These are phyloP conservation scores for Suillus subaureus DNA, from an alignment of 768 basidiomycete species.

Conservation along the genomic window DNA sequence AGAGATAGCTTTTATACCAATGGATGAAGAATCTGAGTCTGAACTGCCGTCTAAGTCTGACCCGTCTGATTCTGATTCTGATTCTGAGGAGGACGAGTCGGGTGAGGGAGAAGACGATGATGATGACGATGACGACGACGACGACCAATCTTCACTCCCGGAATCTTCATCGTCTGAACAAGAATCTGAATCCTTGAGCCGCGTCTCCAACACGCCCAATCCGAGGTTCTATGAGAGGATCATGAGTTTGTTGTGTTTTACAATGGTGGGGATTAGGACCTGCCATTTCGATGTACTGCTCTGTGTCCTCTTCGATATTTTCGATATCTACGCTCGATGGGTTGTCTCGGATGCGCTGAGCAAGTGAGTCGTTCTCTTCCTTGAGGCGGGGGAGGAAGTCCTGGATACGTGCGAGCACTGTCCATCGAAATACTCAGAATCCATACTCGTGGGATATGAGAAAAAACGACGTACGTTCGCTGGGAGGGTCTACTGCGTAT, in stretches of 20 bases:
- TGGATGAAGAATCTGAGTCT: constrained; percentile 16
- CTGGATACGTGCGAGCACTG: constrained; percentile 68
- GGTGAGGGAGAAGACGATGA: background rate
- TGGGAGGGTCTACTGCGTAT: constrained; percentile 43
- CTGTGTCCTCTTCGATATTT: constrained; percentile 49
- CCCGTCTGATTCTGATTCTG: background rate
- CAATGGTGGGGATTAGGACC: constrained; percentile 13
- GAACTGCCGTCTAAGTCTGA: constrained; percentile 19
- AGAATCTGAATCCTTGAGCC: constrained; percentile 14
- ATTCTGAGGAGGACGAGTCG: constrained; percentile 12
- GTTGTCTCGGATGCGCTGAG: constrained; percentile 45
- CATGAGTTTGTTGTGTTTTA: background rate
- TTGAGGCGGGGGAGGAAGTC: constrained; percentile 69
- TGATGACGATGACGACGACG: background rate
- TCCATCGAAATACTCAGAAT: background rate
- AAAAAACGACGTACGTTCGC: constrained; percentile 46
- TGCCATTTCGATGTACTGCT: constrained; percentile 70
- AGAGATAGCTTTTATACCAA: constrained; percentile 42
- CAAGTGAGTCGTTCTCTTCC: constrained; percentile 61
- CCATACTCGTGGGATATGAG: background rate
- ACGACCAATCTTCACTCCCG: constrained; percentile 4
- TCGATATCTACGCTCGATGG: constrained; percentile 73
- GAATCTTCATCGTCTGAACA: constrained; percentile 7
- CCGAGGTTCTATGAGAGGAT: constrained; percentile 56
- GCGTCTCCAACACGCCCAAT: constrained; percentile 58